phyloP scores from a whole-genome alignment of 257 asterid genomes.

The Scutellaria baicalensis region DNA sequence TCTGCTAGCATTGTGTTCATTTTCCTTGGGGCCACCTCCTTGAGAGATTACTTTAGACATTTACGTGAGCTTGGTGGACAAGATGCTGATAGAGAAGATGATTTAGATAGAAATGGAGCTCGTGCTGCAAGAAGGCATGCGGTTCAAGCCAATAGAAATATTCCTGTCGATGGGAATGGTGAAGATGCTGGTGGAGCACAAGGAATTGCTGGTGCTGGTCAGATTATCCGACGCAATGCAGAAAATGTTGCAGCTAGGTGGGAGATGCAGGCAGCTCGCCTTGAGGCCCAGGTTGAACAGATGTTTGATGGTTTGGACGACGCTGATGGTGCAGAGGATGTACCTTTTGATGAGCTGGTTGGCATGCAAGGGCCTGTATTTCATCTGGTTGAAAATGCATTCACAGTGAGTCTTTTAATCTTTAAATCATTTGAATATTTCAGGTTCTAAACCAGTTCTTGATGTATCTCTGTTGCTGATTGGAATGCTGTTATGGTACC shows the following conservation, averaged over 20 bases:
- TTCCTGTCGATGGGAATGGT: conserved; percentile 68
- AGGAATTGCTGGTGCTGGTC: conserved; percentile 92
- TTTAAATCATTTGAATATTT: background rate
- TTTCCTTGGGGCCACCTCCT: conserved; percentile 96
- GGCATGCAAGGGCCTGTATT: conserved; percentile 99
- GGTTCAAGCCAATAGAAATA: conserved; percentile 70
- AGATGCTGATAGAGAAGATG: conserved; percentile 93
- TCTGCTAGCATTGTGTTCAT: conserved; percentile 96
- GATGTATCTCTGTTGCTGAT: background rate
- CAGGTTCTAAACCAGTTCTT: background rate
- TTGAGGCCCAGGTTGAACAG: conserved; percentile 97
- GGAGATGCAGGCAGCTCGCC: conserved; percentile 99
- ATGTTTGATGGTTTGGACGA: conserved; percentile 99
- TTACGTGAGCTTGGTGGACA: conserved; percentile 92
- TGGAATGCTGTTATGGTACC: background rate
- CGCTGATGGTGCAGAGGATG: conserved; percentile 99
- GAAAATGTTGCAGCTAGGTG: conserved; percentile 93
- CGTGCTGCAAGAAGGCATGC: conserved; percentile 84
- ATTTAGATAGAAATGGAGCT: conserved; percentile 90
- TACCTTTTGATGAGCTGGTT: conserved; percentile 96
- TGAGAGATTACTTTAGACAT: conserved; percentile 94
- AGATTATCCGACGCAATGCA: conserved; percentile 80
- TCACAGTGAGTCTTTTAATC: conserved; percentile 57
- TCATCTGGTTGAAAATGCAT: conserved; percentile 95
- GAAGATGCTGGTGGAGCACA: conserved; percentile 86